Evolutionary conservation across 208 protist genomes (phyloP), one percentile per base, ranked within the genome.

Genomic region (Acanthamoeba lenticulata): DNA sequence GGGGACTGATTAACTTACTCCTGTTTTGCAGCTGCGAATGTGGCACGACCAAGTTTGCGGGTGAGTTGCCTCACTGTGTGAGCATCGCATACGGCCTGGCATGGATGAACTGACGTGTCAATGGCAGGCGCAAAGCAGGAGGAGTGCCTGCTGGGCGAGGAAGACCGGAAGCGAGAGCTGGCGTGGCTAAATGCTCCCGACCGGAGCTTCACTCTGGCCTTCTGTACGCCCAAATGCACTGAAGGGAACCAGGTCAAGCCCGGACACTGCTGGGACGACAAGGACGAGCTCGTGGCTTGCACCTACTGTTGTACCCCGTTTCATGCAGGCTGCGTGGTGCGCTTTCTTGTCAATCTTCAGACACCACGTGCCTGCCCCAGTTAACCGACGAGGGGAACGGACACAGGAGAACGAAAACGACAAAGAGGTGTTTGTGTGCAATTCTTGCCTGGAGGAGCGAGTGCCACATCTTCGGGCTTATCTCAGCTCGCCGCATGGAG

Each of bases 241-340:
- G 38, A 77, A 5, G 32, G 67, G 32, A 13, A 44, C 13, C 29
- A n/a, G 24, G 24, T 77, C 36, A 5, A 77, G 67, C 11, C 29
- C 36, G 36, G 67, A 17, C 67, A 77, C 38, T 77, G 67, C 67
- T 77, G 67, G 67, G 67, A 77, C 6, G 67, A 77, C 38, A 34
- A 77, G 67, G 67, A 77, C n/a, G 67, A 77, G 42, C 67, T 77
- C 67, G 67, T 77, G 32, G 67, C 67, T 7, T 77, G 67, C 67
- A 34, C 32, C 38, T 77, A 45, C 67, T 77, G 67, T n/a, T 19
- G 34, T 6, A 77, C 67, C 38, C 6, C 11, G 7, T 77, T 77
- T 27, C 67, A 77, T 24, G 36, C 38, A 2, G 67, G 42, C 67
- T 77, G 67, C 38, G 67, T 77, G 34, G 67, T 77, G 29, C 38